phyloP scores from a whole-genome alignment of 1,284 basidiomycete genomes.

The Neonothopanus nambi region DNA sequence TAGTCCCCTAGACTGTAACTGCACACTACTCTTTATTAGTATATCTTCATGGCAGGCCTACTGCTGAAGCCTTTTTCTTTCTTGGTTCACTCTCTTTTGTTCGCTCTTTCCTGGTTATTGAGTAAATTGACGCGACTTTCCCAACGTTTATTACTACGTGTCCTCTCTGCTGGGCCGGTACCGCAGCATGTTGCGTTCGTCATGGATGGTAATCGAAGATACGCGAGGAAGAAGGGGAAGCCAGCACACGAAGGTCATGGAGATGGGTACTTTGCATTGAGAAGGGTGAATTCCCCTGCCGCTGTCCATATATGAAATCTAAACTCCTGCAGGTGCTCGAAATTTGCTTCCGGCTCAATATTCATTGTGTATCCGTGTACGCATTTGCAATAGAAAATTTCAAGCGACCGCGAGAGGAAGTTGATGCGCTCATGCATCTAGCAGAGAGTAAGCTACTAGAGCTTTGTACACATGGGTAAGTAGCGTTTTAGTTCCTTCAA shows the following conservation, averaged over 20 bases:
- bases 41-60: too few relatives aligned
- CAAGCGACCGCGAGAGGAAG: slow-evolving; percentile 84
- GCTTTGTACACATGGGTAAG: slow-evolving; percentile 81
- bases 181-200: slow-evolving; percentile 94
- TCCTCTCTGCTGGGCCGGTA: slow-evolving; percentile 63
- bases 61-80: too few relatives aligned
- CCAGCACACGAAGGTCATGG: slow-evolving; percentile 78
- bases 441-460: slow-evolving; percentile 84
- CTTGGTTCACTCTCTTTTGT: too few relatives aligned
- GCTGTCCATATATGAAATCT: background rate
- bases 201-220: slow-evolving; percentile 97
- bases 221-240: slow-evolving; percentile 74
- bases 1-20: too few relatives aligned
- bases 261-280: slow-evolving; percentile 83
- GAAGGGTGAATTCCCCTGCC: slow-evolving; percentile 55
- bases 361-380: slow-evolving; percentile 89
- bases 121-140: background rate
- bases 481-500: slow-evolving; percentile 11
- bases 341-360: slow-evolving; percentile 74
- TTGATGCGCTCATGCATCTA: slow-evolving; percentile 85
- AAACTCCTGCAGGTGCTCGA: slow-evolving; percentile 65
- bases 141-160: slow-evolving; percentile 10
- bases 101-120: too few relatives aligned
- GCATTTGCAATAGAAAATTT: slow-evolving; percentile 99
- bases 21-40: too few relatives aligned